phyloP scores from a whole-genome alignment of 1,284 basidiomycete species.

The Ceratobasidium sp. region DNA sequence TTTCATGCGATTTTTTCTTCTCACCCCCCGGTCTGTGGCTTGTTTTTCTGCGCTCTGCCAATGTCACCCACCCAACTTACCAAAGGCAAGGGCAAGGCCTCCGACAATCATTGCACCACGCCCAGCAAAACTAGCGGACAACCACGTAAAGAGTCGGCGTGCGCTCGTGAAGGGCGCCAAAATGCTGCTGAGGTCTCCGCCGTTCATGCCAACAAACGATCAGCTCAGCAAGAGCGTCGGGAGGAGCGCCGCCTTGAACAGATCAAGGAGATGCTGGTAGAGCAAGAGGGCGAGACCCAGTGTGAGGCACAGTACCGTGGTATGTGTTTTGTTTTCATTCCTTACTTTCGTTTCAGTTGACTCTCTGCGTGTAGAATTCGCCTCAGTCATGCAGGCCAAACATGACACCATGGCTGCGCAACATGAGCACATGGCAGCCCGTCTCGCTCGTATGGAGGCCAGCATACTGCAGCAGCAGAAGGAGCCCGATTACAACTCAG shows the following conservation, averaged over 20 bases:
- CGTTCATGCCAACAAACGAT: background rate
- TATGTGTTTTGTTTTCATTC: background rate
- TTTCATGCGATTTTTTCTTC: no score
- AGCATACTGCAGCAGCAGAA: background rate
- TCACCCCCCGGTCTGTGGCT: no score
- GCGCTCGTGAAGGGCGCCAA: background rate
- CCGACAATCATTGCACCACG: no score
- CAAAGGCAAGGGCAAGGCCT: no score
- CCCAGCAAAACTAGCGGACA: background rate
- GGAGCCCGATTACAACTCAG: background rate
- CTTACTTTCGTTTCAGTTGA: background rate
- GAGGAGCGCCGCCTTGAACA: background rate
- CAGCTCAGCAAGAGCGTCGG: background rate
- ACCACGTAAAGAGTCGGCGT: background rate
- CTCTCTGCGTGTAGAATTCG: background rate
- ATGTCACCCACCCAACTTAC: no score
- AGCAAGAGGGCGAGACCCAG: background rate
- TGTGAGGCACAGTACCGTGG: background rate
- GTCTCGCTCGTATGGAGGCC: background rate
- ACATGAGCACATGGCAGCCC: no score
- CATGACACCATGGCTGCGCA: no score
- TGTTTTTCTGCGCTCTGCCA: no score
- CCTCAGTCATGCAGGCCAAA: background rate
- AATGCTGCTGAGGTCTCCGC: background rate
- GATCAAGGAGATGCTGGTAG: background rate